Percentiles rank a stretch among this genome's conserved stretches.
These are phyloP conservation scores for Russula griseocarnosa DNA, from an alignment of 768 basidiomycete species.

Conservation along the genomic window DNA sequence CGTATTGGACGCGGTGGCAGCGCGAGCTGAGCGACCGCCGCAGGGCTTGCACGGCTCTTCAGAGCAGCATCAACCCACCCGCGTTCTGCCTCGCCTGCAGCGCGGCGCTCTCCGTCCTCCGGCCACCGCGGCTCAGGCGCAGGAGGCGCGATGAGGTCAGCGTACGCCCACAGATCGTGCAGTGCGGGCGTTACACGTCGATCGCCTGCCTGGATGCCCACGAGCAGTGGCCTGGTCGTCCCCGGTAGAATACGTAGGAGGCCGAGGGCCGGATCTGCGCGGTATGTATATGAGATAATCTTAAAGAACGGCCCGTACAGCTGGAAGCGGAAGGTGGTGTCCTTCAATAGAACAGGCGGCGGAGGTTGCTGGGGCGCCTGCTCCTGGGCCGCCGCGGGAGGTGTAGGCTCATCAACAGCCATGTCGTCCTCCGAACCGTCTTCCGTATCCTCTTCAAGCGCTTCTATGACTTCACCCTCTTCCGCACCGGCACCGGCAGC, in stretches of 20 bases:
- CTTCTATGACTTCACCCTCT: conserved; percentile 17
- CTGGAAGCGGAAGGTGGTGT: conserved; percentile 28
- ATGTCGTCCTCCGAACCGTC: conserved; percentile 15
- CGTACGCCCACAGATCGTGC: conserved; percentile 25
- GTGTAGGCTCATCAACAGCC: conserved; percentile 7
- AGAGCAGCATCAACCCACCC: conserved; percentile 24
- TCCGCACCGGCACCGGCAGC: conserved; percentile 2
- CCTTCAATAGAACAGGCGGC: conserved; percentile 6
- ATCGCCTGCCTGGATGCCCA: conserved; percentile 22
- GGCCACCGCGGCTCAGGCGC: conserved; percentile 21
- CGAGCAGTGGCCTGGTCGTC: conserved; percentile 16
- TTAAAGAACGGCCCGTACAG: conserved; percentile 25
- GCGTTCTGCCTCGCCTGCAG: conserved; percentile 26
- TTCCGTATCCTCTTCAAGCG: not conserved
- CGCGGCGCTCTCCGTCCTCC: conserved; percentile 22
- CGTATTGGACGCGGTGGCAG: conserved; percentile 17
- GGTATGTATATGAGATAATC: conserved; percentile 24
- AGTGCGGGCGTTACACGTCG: conserved; percentile 16
- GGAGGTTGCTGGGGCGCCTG: conserved; percentile 3
- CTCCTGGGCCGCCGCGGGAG: not conserved
- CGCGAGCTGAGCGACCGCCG: conserved; percentile 23
- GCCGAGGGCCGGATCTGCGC: conserved; percentile 12
- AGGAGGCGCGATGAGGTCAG: conserved; percentile 20
- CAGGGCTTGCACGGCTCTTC: conserved; percentile 15
- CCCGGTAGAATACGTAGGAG: conserved; percentile 23